A percentile compares a stretch with the other conserved stretches of the same genome.
Conservation (phyloP, 176 grass and related monocot genomes). For the Zoysia pacifica region DNA sequence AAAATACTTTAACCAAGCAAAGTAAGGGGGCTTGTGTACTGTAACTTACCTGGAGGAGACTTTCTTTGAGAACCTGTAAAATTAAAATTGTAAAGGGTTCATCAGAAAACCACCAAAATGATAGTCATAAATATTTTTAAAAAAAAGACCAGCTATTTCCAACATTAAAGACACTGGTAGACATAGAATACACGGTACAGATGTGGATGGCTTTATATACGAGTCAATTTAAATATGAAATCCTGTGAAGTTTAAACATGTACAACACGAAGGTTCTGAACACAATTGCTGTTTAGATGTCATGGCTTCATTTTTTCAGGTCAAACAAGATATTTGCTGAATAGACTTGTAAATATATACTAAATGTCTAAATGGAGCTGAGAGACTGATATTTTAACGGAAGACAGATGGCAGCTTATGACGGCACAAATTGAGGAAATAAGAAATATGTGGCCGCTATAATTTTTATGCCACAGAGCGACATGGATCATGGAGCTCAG, state of each 20-base stretch:
- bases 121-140: neutral
- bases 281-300: neutral
- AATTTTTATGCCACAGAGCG: neutral
- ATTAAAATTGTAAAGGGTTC: neutral
- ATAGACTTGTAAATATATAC: constrained; percentile 11
- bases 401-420: constrained; percentile 1
- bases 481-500: neutral
- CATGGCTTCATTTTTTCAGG: neutral
- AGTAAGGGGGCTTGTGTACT: neutral
- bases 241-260: neutral
- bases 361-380: neutral
- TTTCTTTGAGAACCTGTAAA: constrained; percentile 33
- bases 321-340: constrained; percentile 23
- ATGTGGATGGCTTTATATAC: neutral
- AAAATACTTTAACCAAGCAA: neutral
- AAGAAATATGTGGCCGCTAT: neutral
- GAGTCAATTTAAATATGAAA: constrained; percentile 1
- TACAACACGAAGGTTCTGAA: neutral
- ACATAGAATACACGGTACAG: neutral
- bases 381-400: constrained; percentile 3
- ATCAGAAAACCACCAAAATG: constrained; percentile 18
- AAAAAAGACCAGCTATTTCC: neutral
- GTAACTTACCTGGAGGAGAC: constrained; percentile 50
- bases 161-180: neutral
- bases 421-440: neutral